Evolutionary conservation across 2,329 filamentous ascomycete species (phyloP).

Genomic region (Claviceps sp.): DNA sequence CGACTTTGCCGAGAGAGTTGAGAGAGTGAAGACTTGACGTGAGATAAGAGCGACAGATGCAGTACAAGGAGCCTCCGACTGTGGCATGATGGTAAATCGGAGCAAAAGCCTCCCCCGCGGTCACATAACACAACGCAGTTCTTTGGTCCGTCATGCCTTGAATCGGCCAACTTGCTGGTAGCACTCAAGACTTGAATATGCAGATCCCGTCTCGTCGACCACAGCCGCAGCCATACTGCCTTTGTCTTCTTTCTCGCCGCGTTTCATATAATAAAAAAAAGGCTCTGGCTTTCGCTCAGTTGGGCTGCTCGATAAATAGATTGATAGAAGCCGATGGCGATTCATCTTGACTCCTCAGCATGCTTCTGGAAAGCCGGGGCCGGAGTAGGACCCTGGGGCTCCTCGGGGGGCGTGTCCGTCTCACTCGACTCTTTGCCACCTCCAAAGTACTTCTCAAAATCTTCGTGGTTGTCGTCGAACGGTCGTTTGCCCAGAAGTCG

Average conservation of each 20-base stretch:
- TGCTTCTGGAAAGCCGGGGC: constrained; percentile 24
- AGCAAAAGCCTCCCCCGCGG: neutral
- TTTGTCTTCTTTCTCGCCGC: neutral
- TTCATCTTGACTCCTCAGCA: constrained; percentile 4
- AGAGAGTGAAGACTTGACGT: neutral
- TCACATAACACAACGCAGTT: neutral
- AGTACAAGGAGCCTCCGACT: neutral
- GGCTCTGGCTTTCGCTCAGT: neutral
- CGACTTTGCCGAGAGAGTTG: constrained; percentile 3
- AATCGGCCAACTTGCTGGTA: constrained; percentile 1
- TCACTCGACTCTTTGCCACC: constrained; percentile 40
- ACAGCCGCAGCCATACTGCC: neutral
- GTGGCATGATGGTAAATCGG: neutral
- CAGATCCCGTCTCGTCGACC: neutral
- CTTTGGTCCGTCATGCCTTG: neutral
- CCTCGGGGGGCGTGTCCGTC: constrained; percentile 26
- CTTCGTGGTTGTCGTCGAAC: constrained; percentile 72
- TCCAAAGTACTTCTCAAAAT: constrained; percentile 92
- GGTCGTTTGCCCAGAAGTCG: constrained; percentile 73
- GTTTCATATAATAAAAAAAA: neutral
- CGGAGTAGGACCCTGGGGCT: constrained; percentile 22
- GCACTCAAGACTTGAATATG: constrained; percentile 1
- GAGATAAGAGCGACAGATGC: neutral
- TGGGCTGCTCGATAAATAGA: neutral
- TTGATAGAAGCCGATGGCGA: neutral